Evolutionary conservation across 441 rosid species (phyloP).

Genomic region (Erodium chrysanthum): DNA sequence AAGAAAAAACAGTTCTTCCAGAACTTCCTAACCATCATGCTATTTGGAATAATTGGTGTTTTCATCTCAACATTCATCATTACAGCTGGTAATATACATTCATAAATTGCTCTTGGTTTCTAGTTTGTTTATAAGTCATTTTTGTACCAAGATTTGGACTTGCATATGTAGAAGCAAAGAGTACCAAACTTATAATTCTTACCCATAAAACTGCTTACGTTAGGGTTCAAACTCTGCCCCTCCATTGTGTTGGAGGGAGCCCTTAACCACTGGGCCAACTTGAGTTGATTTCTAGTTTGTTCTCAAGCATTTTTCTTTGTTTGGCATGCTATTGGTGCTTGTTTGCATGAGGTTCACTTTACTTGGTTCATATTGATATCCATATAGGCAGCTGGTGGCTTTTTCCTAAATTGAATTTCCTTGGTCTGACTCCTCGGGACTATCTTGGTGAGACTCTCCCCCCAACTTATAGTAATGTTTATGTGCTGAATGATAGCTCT

Average conservation of each 20-base stretch:
- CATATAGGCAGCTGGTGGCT: conserved; percentile 66
- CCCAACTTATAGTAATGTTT: background rate
- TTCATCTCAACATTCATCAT: conserved; percentile 54
- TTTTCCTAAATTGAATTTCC: conserved; percentile 53
- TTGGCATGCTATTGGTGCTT: too few species aligned
- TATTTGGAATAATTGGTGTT: conserved; percentile 68
- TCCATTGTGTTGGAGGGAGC: too few species aligned
- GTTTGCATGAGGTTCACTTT: too few species aligned
- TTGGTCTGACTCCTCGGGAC: conserved; percentile 45
- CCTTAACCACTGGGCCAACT: too few species aligned
- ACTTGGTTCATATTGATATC: conserved; percentile 1
- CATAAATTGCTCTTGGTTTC: background rate
- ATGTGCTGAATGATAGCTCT: too few species aligned
- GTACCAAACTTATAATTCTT: too few species aligned
- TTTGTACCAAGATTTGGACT: too few species aligned
- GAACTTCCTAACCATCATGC: conserved; percentile 63
- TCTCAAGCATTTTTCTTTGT: too few species aligned
- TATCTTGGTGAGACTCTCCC: conserved; percentile 50
- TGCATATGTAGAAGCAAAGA: too few species aligned
- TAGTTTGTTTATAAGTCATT: background rate
- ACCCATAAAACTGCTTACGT: too few species aligned
- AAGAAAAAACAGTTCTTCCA: conserved; percentile 86
- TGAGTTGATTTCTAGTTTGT: too few species aligned
- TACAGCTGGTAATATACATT: conserved; percentile 39
- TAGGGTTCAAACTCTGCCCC: too few species aligned